These are phyloP conservation scores for Tubosaeta sp. DNA, from an alignment of 768 basidiomycete genomes.

Conservation along the genomic window DNA sequence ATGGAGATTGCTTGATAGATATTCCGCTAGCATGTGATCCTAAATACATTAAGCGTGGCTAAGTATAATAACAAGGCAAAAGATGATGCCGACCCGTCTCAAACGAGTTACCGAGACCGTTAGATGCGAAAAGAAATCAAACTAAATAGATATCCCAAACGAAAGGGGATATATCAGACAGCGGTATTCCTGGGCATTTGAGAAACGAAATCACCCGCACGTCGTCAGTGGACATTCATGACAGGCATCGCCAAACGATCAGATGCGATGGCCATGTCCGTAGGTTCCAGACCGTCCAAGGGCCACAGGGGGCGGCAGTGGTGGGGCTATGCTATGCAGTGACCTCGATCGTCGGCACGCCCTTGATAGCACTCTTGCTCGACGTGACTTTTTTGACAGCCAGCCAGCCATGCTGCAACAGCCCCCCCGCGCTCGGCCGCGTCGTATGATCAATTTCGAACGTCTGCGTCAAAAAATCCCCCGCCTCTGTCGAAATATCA, in stretches of 20 bases:
- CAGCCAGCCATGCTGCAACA: slow-evolving; percentile 76
- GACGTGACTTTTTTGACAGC: slow-evolving; percentile 32
- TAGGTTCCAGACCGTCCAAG: not conserved
- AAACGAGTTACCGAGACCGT: not conserved
- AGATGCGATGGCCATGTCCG: no score
- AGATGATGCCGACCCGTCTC: not conserved
- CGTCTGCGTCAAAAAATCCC: slow-evolving; percentile 79
- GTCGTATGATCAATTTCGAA: slow-evolving; percentile 82
- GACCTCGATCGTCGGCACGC: slow-evolving; percentile 28
- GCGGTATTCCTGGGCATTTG: not conserved
- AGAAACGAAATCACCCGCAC: not conserved
- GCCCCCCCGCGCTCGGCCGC: slow-evolving; percentile 72
- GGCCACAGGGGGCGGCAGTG: not conserved
- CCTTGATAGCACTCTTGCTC: slow-evolving; percentile 16
- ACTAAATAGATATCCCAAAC: not conserved
- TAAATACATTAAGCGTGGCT: not conserved
- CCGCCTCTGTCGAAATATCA: slow-evolving; percentile 87
- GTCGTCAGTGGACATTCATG: not conserved
- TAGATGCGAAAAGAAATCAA: not conserved
- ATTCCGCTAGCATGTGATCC: not conserved
- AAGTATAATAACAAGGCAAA: not conserved
- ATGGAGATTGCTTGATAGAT: no score
- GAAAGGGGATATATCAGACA: not conserved
- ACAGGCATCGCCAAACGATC: not conserved
- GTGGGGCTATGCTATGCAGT: slow-evolving; percentile 14